These are phyloP conservation scores for Microsporum audouinii DNA, from an alignment of 2,329 filamentous ascomycete genomes.

Conservation along the genomic window DNA sequence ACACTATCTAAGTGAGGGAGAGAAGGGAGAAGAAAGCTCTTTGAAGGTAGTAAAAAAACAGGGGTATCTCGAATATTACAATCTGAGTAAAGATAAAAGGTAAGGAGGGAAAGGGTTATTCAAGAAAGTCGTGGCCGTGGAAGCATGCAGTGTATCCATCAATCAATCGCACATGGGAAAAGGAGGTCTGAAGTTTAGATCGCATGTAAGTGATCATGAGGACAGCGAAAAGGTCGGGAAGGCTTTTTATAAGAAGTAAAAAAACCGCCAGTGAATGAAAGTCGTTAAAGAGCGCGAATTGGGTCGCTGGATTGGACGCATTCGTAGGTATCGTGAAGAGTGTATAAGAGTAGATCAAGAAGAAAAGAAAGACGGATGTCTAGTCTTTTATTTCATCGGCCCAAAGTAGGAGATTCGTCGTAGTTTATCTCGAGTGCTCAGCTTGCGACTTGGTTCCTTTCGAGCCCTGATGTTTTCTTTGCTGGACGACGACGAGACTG, in stretches of 20 bases:
- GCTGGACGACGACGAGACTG: slow-evolving; percentile 1
- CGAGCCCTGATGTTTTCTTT: background rate
- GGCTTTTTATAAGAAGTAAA: background rate
- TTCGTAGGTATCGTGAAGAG: background rate
- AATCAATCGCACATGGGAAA: background rate
- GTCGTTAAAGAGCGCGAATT: background rate
- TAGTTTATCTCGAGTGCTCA: background rate
- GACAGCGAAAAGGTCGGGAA: background rate
- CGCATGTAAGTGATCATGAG: background rate
- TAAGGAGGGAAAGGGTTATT: background rate
- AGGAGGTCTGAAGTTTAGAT: background rate
- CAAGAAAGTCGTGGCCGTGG: background rate
- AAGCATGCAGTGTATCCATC: background rate
- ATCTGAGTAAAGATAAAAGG: background rate
- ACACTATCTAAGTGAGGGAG: background rate
- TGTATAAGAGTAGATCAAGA: background rate
- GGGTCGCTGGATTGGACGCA: background rate
- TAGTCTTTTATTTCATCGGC: background rate
- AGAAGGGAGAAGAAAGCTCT: background rate
- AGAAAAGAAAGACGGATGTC: background rate
- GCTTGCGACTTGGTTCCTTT: background rate
- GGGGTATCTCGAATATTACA: slow-evolving; percentile 5
- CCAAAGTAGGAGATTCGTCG: background rate
- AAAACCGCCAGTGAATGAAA: background rate
- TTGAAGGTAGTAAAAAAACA: background rate